Percentiles rank a stretch among this genome's conserved stretches.
Conservation (phyloP, 2,329 filamentous ascomycete genomes). For the Leptoxyphium fumago region DNA sequence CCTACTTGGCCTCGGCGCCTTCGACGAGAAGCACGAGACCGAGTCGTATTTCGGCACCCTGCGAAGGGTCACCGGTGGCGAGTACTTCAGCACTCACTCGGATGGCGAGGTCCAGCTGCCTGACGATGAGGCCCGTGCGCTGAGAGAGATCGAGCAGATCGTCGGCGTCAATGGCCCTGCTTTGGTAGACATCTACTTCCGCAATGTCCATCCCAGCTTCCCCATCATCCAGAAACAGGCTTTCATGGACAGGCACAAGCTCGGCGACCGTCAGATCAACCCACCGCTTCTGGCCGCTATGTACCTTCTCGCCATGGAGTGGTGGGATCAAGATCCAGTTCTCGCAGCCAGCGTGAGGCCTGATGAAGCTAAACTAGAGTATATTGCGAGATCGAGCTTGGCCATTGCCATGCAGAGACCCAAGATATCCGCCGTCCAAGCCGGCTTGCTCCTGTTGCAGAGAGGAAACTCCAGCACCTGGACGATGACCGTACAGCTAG, state of each 20-base stretch:
- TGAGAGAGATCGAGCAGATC: constrained; percentile 58
- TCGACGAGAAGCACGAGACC: constrained; percentile 70
- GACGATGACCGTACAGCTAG: constrained; percentile 72
- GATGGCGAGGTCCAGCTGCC: constrained; percentile 58
- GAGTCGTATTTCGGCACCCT: constrained; percentile 48
- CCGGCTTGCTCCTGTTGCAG: constrained; percentile 60
- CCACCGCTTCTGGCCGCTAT: constrained; percentile 65
- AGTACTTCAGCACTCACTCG: constrained; percentile 68
- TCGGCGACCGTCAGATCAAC: constrained; percentile 58
- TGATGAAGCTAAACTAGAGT: constrained; percentile 58
- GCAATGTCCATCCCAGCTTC: constrained; percentile 64
- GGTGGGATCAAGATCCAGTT: constrained; percentile 63
- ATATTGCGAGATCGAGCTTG: constrained; percentile 56
- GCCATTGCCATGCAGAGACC: constrained; percentile 66
- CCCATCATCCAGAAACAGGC: constrained; percentile 71
- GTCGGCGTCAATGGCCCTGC: constrained; percentile 64
- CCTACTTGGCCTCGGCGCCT: constrained; percentile 66
- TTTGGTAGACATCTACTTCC: constrained; percentile 69
- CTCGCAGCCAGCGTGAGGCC: constrained; percentile 51
- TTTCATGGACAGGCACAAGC: constrained; percentile 64
- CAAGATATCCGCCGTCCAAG: constrained; percentile 68
- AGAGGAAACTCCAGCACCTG: constrained; percentile 65
- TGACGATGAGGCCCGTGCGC: constrained; percentile 53
- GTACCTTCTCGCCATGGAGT: constrained; percentile 75
- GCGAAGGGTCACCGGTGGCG: constrained; percentile 59